Conservation (phyloP, 257 asterid genomes). For the Orobanche coerulescens region DNA sequence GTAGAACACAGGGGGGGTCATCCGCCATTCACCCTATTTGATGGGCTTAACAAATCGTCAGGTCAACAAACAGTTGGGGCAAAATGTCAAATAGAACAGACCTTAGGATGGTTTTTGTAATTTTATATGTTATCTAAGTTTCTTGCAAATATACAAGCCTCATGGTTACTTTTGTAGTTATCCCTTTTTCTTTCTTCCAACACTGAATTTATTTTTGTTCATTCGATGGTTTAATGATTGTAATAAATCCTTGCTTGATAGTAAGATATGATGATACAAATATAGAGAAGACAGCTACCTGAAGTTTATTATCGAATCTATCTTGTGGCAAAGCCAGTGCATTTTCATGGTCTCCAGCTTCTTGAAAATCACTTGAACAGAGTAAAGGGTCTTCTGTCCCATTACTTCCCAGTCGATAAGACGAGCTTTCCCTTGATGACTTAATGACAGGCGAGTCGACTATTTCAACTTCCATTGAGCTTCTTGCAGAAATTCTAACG, state of each 20-base stretch:
- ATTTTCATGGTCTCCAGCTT: conserved; percentile 29
- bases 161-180: too few species aligned
- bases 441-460: conserved; percentile 33
- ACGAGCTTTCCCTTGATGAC: conserved; percentile 31
- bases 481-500: conserved; percentile 52
- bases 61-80: too few species aligned
- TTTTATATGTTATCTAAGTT: too few species aligned
- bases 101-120: too few species aligned
- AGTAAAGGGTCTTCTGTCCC: conserved; percentile 56
- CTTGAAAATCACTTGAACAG: conserved; percentile 28
- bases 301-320: conserved; percentile 29
- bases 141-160: too few species aligned
- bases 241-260: not conserved
- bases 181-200: not conserved
- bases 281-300: conserved; percentile 30
- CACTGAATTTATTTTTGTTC: not conserved
- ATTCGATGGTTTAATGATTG: not conserved
- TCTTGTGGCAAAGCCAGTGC: conserved; percentile 33
- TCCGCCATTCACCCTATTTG: too few species aligned
- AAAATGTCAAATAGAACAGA: too few species aligned
- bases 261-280: not conserved
- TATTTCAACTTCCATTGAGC: conserved; percentile 47
- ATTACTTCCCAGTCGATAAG: conserved; percentile 25
- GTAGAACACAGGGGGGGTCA: too few species aligned
- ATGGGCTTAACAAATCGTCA: too few species aligned